These are phyloP conservation scores for Starmerella sp. DNA, from an alignment of 805 yeast species.

Conservation along the genomic window DNA sequence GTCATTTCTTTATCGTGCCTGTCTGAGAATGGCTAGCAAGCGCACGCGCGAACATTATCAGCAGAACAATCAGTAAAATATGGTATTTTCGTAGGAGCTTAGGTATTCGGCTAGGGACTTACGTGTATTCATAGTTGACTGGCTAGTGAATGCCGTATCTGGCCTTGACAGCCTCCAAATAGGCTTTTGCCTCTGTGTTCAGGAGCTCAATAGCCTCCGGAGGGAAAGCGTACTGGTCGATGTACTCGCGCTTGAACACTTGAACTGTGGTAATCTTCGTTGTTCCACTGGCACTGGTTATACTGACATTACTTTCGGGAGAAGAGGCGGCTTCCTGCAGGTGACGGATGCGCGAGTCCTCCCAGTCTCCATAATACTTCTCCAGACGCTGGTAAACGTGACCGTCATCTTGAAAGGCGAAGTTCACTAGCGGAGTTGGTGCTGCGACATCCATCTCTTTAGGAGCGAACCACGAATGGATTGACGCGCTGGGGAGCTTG, in stretches of 20 bases:
- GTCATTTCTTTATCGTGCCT: too few species aligned
- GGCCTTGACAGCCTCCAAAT: not conserved
- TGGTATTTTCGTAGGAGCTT: too few species aligned
- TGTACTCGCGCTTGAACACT: constrained; percentile 10
- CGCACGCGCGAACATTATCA: too few species aligned
- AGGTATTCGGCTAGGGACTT: too few species aligned
- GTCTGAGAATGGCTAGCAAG: too few species aligned
- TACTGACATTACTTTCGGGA: not conserved
- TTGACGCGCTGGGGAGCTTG: constrained; percentile 9
- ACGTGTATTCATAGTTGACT: too few species aligned
- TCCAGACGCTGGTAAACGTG: constrained; percentile 13
- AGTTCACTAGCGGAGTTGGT: constrained; percentile 14
- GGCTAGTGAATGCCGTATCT: not conserved
- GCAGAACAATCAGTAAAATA: too few species aligned
- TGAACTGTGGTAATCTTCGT: not conserved
- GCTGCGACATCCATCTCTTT: not conserved
- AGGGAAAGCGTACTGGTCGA: constrained; percentile 6
- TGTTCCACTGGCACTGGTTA: not conserved
- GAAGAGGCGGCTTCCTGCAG: not conserved
- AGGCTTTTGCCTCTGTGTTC: constrained; percentile 7
- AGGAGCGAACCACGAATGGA: constrained; percentile 11
- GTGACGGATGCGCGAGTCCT: constrained; percentile 6
- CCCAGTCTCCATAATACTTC: constrained; percentile 21
- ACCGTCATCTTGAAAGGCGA: constrained; percentile 22
- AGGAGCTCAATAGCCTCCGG: constrained; percentile 9